Evolutionary conservation across 306 rosid species (phyloP).

Genomic region (Castanea mollissima): DNA sequence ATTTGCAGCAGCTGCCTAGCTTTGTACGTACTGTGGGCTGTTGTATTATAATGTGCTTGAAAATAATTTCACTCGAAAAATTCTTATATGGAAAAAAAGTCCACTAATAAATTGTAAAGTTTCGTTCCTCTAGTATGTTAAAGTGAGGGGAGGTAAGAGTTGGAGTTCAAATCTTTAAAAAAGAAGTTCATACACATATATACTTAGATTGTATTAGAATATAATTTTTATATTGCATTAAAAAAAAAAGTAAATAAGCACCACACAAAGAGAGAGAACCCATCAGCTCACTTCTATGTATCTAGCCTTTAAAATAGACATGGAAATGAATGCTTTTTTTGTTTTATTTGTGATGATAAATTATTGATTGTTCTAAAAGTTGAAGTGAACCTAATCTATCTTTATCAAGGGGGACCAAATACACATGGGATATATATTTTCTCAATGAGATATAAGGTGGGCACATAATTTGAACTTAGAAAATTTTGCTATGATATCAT

Average conservation of each 20-base stretch:
- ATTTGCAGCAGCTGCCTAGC: slow-evolving; percentile 12
- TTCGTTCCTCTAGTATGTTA: neutral
- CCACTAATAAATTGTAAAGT: neutral
- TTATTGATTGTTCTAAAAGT: too few species aligned
- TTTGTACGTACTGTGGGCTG: neutral
- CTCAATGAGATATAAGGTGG: too few species aligned
- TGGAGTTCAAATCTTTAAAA: fast-evolving
- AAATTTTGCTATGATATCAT: too few species aligned
- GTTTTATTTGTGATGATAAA: too few species aligned
- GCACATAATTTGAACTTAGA: too few species aligned
- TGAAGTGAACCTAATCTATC: too few species aligned
- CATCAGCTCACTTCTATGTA: slow-evolving; percentile 23
- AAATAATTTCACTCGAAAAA: neutral
- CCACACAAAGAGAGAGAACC: neutral
- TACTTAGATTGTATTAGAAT: fast-evolving
- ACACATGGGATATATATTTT: too few species aligned
- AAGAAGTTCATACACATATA: too few species aligned
- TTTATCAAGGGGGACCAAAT: too few species aligned
- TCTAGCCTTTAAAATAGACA: slow-evolving; percentile 9
- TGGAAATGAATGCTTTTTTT: too few species aligned
- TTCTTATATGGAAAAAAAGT: neutral
- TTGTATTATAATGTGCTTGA: neutral
- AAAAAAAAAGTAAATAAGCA: neutral
- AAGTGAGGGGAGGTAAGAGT: too few species aligned
- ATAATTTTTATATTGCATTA: slow-evolving; percentile 1